A percentile compares a stretch with the other conserved stretches of the same genome.
Evolutionary conservation across 495 filamentous ascomycete genomes (phyloP).

Genomic region (Amorphotheca resinae): DNA sequence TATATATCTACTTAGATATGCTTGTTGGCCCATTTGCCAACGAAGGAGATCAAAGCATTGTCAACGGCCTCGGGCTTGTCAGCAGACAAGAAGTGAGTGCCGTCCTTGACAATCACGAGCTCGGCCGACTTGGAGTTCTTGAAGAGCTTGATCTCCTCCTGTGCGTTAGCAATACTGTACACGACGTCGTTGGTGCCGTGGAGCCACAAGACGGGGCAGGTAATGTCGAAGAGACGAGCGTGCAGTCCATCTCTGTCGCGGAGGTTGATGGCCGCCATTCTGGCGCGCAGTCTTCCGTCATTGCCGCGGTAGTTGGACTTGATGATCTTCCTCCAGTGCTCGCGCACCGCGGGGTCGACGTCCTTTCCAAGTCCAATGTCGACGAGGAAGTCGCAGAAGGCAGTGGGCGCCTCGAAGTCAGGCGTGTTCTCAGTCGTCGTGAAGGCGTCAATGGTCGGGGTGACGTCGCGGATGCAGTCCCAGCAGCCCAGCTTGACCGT

Average conservation of each 20-base stretch:
- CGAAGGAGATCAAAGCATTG: constrained; percentile 38
- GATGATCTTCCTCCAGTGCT: constrained; percentile 41
- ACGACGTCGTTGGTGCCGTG: constrained; percentile 45
- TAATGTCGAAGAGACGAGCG: constrained; percentile 37
- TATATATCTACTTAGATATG: constrained; percentile 2
- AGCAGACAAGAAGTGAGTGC: constrained; percentile 44
- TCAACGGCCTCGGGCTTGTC: constrained; percentile 43
- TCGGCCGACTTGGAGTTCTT: constrained; percentile 34
- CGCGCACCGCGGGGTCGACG: constrained; percentile 24
- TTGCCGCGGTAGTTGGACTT: constrained; percentile 45
- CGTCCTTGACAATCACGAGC: constrained; percentile 36
- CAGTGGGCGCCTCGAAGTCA: constrained; percentile 39
- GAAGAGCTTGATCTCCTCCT: constrained; percentile 48
- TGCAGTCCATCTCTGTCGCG: constrained; percentile 44
- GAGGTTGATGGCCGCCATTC: constrained; percentile 47
- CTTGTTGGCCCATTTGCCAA: constrained; percentile 27
- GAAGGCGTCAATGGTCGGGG: constrained; percentile 34
- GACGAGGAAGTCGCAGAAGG: constrained; percentile 41
- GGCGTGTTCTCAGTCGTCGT: constrained; percentile 29
- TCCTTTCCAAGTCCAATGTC: constrained; percentile 43
- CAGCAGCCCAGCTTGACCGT: constrained; percentile 43
- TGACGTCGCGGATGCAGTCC: constrained; percentile 35
- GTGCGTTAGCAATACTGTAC: constrained; percentile 35
- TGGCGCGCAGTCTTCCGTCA: constrained; percentile 39
- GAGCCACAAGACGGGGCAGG: constrained; percentile 49